These are phyloP conservation scores for Exophiala calicioides DNA, from an alignment of 2,329 filamentous ascomycete species.

Conservation along the genomic window DNA sequence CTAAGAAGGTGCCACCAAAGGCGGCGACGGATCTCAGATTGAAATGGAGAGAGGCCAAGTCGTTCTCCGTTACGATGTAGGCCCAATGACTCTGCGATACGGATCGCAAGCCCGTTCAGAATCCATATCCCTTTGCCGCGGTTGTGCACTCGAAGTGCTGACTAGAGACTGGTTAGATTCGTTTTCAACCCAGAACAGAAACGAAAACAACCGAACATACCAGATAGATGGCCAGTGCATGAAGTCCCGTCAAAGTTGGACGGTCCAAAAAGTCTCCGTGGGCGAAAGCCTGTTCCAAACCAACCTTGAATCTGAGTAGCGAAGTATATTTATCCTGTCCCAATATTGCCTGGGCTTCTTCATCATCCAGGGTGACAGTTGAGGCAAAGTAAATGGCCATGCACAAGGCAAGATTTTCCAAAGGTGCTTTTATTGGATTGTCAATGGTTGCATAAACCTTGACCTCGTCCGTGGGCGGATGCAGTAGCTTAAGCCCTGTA, in stretches of 20 bases:
- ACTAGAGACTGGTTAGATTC: constrained; percentile 7
- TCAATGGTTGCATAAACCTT: constrained; percentile 11
- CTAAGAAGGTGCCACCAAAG: constrained; percentile 27
- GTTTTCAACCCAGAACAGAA: not conserved
- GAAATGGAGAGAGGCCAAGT: constrained; percentile 22
- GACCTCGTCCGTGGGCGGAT: constrained; percentile 11
- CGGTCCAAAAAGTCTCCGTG: constrained; percentile 19
- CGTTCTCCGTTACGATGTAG: constrained; percentile 20
- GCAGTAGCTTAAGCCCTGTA: constrained; percentile 15
- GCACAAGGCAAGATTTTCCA: constrained; percentile 19
- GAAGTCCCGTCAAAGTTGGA: constrained; percentile 20
- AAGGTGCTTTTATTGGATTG: constrained; percentile 11
- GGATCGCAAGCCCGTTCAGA: constrained; percentile 23
- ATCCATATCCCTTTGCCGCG: constrained; percentile 24
- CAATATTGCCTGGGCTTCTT: constrained; percentile 10
- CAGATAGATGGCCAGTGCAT: constrained; percentile 25
- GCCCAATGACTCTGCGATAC: constrained; percentile 25
- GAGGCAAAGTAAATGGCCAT: constrained; percentile 22
- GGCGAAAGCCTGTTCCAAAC: constrained; percentile 20
- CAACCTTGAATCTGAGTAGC: constrained; percentile 17
- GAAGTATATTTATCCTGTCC: constrained; percentile 3
- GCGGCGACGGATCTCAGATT: constrained; percentile 25
- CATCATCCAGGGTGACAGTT: constrained; percentile 14
- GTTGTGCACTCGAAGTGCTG: constrained; percentile 17
- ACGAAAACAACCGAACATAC: constrained; percentile 12